Conservation (phyloP, 2,329 filamentous ascomycete genomes). For the Chrysosporium keratinophilum region DNA sequence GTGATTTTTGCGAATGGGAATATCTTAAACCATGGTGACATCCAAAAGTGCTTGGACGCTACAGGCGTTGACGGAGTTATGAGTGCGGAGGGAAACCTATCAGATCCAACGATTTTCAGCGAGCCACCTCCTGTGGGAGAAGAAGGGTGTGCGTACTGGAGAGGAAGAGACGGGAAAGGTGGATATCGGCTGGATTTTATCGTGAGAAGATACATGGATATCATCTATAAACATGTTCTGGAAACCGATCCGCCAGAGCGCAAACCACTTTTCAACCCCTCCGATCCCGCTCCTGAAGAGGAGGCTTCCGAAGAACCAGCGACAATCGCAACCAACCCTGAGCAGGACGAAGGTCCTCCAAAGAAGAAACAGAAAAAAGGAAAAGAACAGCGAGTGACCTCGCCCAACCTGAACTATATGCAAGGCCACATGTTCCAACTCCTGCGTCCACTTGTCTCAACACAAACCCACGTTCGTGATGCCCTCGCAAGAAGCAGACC, state of each 20-base stretch:
- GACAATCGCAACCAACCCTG: constrained; percentile 12
- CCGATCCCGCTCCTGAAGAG: constrained; percentile 29
- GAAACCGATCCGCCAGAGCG: constrained; percentile 54
- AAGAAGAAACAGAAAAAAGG: constrained; percentile 40
- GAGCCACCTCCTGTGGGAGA: constrained; percentile 52
- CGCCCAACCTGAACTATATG: constrained; percentile 64
- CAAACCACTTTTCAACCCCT: constrained; percentile 61
- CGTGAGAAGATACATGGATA: constrained; percentile 78
- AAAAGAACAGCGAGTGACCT: constrained; percentile 35
- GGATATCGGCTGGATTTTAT: constrained; percentile 86
- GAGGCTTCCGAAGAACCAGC: constrained; percentile 23
- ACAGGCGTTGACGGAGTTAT: constrained; percentile 90
- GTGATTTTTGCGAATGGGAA: constrained; percentile 98
- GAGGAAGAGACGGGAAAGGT: constrained; percentile 63
- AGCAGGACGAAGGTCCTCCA: constrained; percentile 41
- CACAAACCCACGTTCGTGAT: constrained; percentile 75
- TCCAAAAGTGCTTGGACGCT: constrained; percentile 63
- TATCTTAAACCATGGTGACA: constrained; percentile 67
- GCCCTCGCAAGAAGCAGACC: constrained; percentile 59
- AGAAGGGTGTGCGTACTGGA: constrained; percentile 76
- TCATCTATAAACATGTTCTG: constrained; percentile 69
- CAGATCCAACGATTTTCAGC: constrained; percentile 80
- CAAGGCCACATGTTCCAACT: constrained; percentile 92
- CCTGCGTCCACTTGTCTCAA: constrained; percentile 66
- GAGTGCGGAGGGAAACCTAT: constrained; percentile 91